phyloP scores from a whole-genome alignment of 2,329 filamentous ascomycete species.

The Diaporthe nobilis region DNA sequence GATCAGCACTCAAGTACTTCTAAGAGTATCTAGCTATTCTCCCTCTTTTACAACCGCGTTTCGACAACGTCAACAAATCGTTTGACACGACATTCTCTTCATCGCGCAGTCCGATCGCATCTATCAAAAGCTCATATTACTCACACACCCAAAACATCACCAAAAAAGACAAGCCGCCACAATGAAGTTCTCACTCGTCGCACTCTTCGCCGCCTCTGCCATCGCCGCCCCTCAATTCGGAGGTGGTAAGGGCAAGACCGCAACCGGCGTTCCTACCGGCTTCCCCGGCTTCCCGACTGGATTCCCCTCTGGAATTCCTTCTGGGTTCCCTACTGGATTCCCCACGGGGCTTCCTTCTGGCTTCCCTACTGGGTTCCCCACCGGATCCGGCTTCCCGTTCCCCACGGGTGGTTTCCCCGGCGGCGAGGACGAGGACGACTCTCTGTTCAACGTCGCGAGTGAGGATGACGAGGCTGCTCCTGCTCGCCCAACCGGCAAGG shows the following conservation, averaged over 20 bases:
- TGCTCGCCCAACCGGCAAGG: conserved; percentile 11
- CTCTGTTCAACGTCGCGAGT: neutral
- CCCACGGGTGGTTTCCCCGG: conserved; percentile 20
- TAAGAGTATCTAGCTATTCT: conserved; percentile 2
- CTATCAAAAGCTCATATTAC: neutral
- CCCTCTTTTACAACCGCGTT: conserved; percentile 31
- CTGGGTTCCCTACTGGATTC: neutral
- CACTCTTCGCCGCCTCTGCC: conserved; percentile 31
- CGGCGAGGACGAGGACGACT: neutral
- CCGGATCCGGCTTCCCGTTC: conserved; percentile 8
- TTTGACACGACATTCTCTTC: conserved; percentile 37
- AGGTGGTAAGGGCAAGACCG: neutral
- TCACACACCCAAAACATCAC: neutral
- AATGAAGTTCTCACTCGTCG: conserved; percentile 36
- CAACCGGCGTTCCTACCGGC: neutral
- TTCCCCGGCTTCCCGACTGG: neutral
- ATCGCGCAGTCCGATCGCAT: neutral
- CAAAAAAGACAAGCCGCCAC: neutral
- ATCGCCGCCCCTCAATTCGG: conserved; percentile 25
- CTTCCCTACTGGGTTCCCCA: neutral
- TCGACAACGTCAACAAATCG: conserved; percentile 34
- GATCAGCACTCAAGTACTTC: conserved; percentile 8
- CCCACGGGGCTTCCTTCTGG: neutral
- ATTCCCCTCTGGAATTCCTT: neutral
- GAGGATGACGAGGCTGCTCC: neutral